Percentiles rank a stretch among this genome's conserved stretches.
These are phyloP conservation scores for Coccomyxa subellipsoidea DNA, from an alignment of 163 green algal genomes.

Conservation along the genomic window DNA sequence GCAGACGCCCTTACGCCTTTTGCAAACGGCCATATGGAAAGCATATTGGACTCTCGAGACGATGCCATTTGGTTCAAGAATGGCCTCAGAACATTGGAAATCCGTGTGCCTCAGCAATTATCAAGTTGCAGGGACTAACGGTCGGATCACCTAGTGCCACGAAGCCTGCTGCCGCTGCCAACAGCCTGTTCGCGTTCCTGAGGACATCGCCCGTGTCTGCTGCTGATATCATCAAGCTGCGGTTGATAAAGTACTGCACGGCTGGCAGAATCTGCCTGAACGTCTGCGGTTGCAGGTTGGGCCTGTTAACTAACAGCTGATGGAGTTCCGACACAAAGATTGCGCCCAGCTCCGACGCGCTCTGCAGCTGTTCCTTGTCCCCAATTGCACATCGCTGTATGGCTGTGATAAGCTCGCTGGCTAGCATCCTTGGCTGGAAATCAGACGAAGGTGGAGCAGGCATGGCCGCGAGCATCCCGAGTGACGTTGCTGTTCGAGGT, in stretches of 20 bases:
- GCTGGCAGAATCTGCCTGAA: slow-evolving; percentile 3
- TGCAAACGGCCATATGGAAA: too few species aligned
- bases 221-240: neutral
- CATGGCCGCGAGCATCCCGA: neutral
- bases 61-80: too few species aligned
- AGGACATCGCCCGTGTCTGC: neutral
- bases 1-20: too few species aligned
- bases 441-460: neutral
- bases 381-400: slow-evolving; percentile 4
- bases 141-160: slow-evolving; percentile 1
- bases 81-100: neutral
- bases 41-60: too few species aligned
- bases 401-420: slow-evolving; percentile 3
- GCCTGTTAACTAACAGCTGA: neutral
- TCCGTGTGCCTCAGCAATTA: neutral
- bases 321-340: neutral
- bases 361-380: slow-evolving; percentile 8
- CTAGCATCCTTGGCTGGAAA: neutral
- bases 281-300: neutral
- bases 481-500: neutral
- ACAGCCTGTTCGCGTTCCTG: neutral
- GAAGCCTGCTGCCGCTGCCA: neutral
- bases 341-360: neutral
- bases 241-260: neutral
- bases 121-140: neutral